phyloP scores from a whole-genome alignment of 2,329 filamentous ascomycete species.

The Fusarium sarcochroum region DNA sequence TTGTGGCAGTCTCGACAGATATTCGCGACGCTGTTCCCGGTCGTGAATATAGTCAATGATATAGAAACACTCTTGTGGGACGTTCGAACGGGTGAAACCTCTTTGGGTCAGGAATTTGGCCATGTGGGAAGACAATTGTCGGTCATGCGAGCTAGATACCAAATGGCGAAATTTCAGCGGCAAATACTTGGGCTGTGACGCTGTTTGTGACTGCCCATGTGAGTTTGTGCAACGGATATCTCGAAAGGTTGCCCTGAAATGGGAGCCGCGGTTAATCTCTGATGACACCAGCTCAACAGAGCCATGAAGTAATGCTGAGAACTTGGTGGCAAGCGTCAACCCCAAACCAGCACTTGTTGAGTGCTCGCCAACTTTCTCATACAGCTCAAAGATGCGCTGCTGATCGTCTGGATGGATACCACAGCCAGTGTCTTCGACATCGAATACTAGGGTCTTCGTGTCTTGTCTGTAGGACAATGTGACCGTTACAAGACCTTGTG shows the following conservation, averaged over 20 bases:
- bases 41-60: constrained; percentile 33
- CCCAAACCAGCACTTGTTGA: constrained; percentile 59
- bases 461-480: constrained; percentile 51
- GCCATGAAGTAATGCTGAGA: constrained; percentile 58
- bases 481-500: constrained; percentile 55
- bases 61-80: constrained; percentile 9
- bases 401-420: constrained; percentile 56
- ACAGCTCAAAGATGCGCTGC: constrained; percentile 58
- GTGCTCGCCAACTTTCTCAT: constrained; percentile 58
- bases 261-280: constrained; percentile 53
- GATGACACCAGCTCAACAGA: constrained; percentile 56
- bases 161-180: constrained; percentile 24
- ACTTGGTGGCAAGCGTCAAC: constrained; percentile 58
- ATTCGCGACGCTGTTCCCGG: background rate
- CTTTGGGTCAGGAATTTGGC: constrained; percentile 7
- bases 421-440: constrained; percentile 59
- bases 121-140: constrained; percentile 15
- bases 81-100: constrained; percentile 21
- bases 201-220: background rate
- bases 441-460: constrained; percentile 52
- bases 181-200: background rate
- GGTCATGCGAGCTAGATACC: background rate
- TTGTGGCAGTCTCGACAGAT: constrained; percentile 2
- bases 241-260: constrained; percentile 52
- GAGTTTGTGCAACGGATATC: constrained; percentile 14